Evolutionary conservation across 306 rosid genomes (phyloP), one percentile per base, ranked within the genome.

Genomic region (Fagus crenata): DNA sequence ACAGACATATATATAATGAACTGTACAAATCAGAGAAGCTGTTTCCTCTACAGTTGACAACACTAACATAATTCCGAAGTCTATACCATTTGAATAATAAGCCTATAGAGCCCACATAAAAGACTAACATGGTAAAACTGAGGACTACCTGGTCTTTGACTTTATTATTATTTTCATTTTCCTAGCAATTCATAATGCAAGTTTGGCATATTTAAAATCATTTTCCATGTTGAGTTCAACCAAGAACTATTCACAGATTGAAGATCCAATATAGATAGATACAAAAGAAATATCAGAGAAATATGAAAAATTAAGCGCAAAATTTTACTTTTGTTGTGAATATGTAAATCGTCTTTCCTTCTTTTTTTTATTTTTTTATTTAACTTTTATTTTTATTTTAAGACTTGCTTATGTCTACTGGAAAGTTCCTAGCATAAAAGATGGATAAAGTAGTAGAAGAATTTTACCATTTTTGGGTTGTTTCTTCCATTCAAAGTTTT

Each of bases 381-480:
- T 7, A 5, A 59, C 9, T 59, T 59, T 3, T 35, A 35, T 63
- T 40, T 36, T 8, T 2, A 12, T 63, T 63, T 35, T 58, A 18
- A 46, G 11, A 32, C 69, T 61, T 32, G 39, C 37, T 63, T 63
- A 15, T 15, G 40, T 15, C 41, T 6, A 61, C 8, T 1, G 69
- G 46, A 13, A 31, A 49, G 3, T 22, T n/a, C 74, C 58, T 49
- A 72, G 22, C 14, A 1, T 51, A 56, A 41, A 61, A 31, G 9
- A 42, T 67, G 6, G 56, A 32, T 28, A 43, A 39, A 17, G 37
- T 18, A 17, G 55, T 49, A 67, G 49, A 41, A 2, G 63, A 77
- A 77, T 36, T 56, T 84, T 84, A 92, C 99, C 97, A 84, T 82
- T 86, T 85, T 92, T 1, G 87, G 96, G 79, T 81, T 54, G 76